Base-by-base conservation (phyloP, 2,329 filamentous ascomycete genomes). In the Cucurbitaria berberidis region DNA sequence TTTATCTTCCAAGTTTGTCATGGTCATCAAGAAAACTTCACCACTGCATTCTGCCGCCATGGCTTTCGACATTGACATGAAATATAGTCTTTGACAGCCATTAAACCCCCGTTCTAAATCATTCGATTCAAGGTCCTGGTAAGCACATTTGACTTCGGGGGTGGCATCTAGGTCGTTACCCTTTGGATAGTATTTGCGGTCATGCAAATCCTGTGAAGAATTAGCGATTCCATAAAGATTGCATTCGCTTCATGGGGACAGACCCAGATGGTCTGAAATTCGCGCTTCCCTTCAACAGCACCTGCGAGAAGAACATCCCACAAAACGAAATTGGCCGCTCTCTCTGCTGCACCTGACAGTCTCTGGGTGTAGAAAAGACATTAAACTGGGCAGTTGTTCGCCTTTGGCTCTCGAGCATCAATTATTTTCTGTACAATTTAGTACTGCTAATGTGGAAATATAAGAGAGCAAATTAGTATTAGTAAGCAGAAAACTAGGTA, bases 41-140 rank as follows among this genome's bases (percentile, higher is more conserved):
- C 45, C 51, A 19, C 22, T 45, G 26, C 51, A 53, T 47, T 45
- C n/a, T 10, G 32, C 22, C 26, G 51, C 51, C 51, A 53, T 53
- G 26, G 45, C 51, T 16, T 53, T 53, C 22, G 51, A 53, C 45
- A 53, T 53, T 16, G 51, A 42, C 45, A 39, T 48, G 51, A 53
- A 53, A 40, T 53, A 53, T 40, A 22, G 30, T 48, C 51, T 24
- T 48, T 36, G 51, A 48, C 51, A 53, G 21, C 51, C 51, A 36
- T 29, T 40, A 13, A 45, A 18, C 2, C 35, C 27, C 5, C 13
- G 3, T 3, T 45, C 18, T n/a, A 13, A 2, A 44, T 53, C 51
- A 5, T 13, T 13, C 9, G 10, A 1, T 11, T 36, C 19, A 32
- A 13, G n/a, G 34, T 53, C 51, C 39, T 24, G 22, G 21, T 22